phyloP scores from a whole-genome alignment of 1,139 yeast species.

The Lodderomyces parapsilosis region DNA sequence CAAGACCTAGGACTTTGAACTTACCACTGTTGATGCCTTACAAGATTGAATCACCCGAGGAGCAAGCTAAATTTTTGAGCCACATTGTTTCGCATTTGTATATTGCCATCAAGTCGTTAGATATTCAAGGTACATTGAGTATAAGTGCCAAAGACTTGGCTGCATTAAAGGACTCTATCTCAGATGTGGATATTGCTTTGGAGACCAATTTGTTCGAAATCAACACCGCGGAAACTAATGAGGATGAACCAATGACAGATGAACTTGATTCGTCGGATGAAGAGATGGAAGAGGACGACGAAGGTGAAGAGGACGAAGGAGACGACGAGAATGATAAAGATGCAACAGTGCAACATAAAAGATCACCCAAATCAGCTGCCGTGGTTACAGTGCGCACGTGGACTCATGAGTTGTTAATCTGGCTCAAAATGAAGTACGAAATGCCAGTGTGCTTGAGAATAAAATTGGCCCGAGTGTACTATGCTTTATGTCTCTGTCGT shows the following conservation, averaged over 20 bases:
- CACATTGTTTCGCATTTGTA: conserved; percentile 79
- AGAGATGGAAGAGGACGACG: conserved; percentile 37
- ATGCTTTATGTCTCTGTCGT: conserved; percentile 67
- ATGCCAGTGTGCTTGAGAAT: conserved; percentile 69
- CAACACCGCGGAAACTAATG: conserved; percentile 41
- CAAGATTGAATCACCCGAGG: conserved; percentile 63
- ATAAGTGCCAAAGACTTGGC: conserved; percentile 65
- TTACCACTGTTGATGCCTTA: conserved; percentile 74
- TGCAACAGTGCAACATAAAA: conserved; percentile 51
- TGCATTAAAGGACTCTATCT: conserved; percentile 31
- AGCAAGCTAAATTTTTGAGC: conserved; percentile 71
- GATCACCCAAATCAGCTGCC: conserved; percentile 67
- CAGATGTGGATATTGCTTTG: conserved; percentile 53
- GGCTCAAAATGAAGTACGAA: conserved; percentile 79
- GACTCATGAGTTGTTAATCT: conserved; percentile 83
- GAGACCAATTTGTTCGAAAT: conserved; percentile 52
- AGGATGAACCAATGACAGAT: conserved; percentile 20
- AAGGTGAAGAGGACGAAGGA: conserved; percentile 24
- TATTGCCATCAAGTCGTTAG: conserved; percentile 74
- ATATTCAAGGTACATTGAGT: conserved; percentile 70
- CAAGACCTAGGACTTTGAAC: conserved; percentile 51
- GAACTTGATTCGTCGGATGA: conserved; percentile 25
- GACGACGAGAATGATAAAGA: conserved; percentile 46
- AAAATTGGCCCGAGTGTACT: conserved; percentile 68
- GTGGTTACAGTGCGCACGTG: conserved; percentile 77